Evolutionary conservation across 306 rosid genomes (phyloP), one percentile per base, ranked within the genome.

Genomic region (Pachyrhizus erosus): DNA sequence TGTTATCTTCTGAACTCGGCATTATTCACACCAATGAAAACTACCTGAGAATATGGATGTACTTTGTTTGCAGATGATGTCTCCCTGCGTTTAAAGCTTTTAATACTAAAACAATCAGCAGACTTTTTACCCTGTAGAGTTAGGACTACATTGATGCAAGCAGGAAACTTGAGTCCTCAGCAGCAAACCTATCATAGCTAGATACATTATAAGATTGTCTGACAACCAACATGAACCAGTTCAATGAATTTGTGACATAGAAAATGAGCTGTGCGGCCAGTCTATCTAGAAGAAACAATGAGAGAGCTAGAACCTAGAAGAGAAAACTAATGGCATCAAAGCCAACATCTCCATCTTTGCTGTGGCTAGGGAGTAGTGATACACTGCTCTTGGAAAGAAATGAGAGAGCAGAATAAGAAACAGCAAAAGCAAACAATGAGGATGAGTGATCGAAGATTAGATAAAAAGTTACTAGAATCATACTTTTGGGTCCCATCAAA

Each of bases 281-380:
- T 58, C 4, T 13, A 54, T 67, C 48, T 84, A 55, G 71, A 79
- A 54, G 84, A 84, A 73, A 77, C 66, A 79, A 79, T 40, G 73
- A 79, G 57, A 73, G 84, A 79, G 29, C 52, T 13, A 46, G 52
- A 46, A 13, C n/a, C 49, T 84, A 21, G 39, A 65, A 78, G 75
- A 33, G 54, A 9, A 65, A 49, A 49, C 33, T 49, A 78, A 39
- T 33, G 52, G 29, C 23, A 33, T 74, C 23, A 84, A 74, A 65
- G 57, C 27, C 20, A 84, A 73, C 61, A 42, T 84, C 34, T 77
- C 81, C 4, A 62, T 77, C 14, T 43, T 46, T 62, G 48, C 11
- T 43, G 46, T 18, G 73, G 73, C 73, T 7, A 0, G 45, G 11
- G 45, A 40, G 45, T 27, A 77, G 73, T 61, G 73, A 12, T 73